Percentiles rank a stretch among this genome's conserved stretches.
Conservation (phyloP, 306 rosid genomes). For the Arachis stenosperma region DNA sequence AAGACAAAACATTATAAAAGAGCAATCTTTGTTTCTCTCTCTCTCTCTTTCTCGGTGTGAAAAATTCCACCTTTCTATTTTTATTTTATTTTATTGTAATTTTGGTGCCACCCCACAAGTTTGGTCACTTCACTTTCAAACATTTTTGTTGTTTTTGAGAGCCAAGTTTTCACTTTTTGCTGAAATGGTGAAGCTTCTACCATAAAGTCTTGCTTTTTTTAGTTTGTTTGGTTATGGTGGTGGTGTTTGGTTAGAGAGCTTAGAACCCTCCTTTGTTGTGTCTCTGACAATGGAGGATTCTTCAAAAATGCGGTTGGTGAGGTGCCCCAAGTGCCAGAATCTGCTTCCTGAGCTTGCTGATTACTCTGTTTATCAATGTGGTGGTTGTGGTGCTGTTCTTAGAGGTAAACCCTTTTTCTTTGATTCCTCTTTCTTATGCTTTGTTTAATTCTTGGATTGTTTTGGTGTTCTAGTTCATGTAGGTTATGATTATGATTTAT, state of each 20-base stretch:
- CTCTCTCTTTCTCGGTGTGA: conserved; percentile 3
- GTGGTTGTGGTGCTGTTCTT: conserved; percentile 92
- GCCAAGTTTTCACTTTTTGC: neutral
- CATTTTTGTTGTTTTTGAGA: conserved; percentile 3
- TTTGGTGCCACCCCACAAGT: conserved; percentile 3
- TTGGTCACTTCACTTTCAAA: conserved; percentile 37
- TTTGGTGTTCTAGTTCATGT: neutral
- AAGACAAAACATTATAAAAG: conserved; percentile 33
- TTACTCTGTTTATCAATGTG: conserved; percentile 89
- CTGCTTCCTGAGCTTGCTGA: conserved; percentile 88
- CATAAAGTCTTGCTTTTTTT: neutral
- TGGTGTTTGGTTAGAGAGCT: conserved; percentile 38
- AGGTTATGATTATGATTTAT: neutral
- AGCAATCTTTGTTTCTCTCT: conserved; percentile 27
- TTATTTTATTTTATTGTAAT: too few relatives aligned
- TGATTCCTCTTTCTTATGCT: conserved; percentile 16
- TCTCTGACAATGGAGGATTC: conserved; percentile 68
- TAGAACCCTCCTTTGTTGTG: neutral
- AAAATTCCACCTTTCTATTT: too few relatives aligned
- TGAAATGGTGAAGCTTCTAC: conserved; percentile 26
- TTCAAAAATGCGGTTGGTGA: conserved; percentile 63
- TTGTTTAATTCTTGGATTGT: neutral
- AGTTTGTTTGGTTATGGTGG: conserved; percentile 32
- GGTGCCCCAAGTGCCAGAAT: conserved; percentile 96
- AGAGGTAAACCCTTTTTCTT: conserved; percentile 60